Conservation (phyloP, 441 rosid genomes). For the Eruca vesicaria region DNA sequence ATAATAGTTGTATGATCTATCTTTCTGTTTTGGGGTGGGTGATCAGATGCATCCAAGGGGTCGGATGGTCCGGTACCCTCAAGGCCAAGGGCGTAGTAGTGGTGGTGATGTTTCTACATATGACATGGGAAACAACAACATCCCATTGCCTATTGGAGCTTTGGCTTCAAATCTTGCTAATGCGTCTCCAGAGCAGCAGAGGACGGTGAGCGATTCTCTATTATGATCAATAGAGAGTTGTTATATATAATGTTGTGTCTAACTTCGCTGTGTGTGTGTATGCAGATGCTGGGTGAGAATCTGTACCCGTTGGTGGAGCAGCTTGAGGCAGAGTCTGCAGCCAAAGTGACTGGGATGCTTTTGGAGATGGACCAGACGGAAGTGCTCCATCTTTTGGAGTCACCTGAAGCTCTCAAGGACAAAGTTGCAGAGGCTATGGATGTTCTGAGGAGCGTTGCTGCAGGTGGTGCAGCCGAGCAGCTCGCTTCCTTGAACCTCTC, state of each 20-base stretch:
- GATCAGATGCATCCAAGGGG: background rate
- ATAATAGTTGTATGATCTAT: background rate
- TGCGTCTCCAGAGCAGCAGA: background rate
- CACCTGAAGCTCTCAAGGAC: background rate
- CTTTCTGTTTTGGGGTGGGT: background rate
- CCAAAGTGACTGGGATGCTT: background rate
- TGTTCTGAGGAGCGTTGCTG: background rate
- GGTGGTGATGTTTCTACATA: background rate
- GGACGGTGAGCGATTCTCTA: background rate
- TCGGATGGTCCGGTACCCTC: background rate
- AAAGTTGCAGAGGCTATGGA: background rate
- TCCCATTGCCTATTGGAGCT: background rate
- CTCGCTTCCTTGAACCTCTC: background rate
- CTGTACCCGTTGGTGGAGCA: background rate
- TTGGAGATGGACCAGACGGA: background rate
- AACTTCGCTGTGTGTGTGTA: background rate
- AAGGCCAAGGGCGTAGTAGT: background rate
- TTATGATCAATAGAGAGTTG: background rate
- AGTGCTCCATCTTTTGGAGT: background rate
- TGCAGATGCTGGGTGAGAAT: background rate
- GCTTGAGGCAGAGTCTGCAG: background rate
- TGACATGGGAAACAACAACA: background rate
- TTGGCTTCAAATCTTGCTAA: background rate
- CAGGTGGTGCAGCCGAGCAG: background rate
- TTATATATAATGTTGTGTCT: background rate